These are phyloP conservation scores for Quercus cerris DNA, from an alignment of 306 rosid species.

Conservation along the genomic window DNA sequence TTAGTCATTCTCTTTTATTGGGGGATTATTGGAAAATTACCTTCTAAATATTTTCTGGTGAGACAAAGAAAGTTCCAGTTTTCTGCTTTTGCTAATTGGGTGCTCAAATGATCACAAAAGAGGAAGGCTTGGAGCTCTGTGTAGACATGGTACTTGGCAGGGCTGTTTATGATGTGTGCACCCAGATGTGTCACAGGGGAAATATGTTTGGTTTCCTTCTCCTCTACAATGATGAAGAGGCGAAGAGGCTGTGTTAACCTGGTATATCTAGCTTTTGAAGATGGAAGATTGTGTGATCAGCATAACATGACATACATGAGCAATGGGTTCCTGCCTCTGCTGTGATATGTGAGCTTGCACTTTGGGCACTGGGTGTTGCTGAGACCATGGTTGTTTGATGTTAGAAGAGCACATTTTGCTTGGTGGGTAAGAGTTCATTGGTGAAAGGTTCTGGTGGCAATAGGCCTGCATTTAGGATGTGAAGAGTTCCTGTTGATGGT, in stretches of 20 bases:
- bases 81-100: constrained; percentile 20
- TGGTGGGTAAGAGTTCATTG: constrained; percentile 96
- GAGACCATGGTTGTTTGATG: constrained; percentile 98
- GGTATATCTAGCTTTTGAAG: constrained; percentile 79
- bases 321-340: constrained; percentile 84
- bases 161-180: constrained; percentile 84
- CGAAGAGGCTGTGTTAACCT: constrained; percentile 89
- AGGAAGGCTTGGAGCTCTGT: constrained; percentile 83
- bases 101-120: constrained; percentile 72
- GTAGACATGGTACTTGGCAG: constrained; percentile 96
- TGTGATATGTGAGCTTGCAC: constrained; percentile 93
- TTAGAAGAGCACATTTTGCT: constrained; percentile 77
- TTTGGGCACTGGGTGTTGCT: constrained; percentile 94
- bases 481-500: constrained; percentile 90
- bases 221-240: constrained; percentile 66
- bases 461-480: constrained; percentile 97
- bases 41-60: constrained; percentile 2
- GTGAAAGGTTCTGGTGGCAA: constrained; percentile 97
- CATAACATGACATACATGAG: constrained; percentile 89
- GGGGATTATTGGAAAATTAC: neutral
- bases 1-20: neutral
- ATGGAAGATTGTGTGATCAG: constrained; percentile 79
- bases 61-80: constrained; percentile 6
- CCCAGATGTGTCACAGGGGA: constrained; percentile 86
- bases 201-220: constrained; percentile 97